Base-by-base conservation (phyloP, 1,284 basidiomycete genomes). In the Cronartium ribicola region DNA sequence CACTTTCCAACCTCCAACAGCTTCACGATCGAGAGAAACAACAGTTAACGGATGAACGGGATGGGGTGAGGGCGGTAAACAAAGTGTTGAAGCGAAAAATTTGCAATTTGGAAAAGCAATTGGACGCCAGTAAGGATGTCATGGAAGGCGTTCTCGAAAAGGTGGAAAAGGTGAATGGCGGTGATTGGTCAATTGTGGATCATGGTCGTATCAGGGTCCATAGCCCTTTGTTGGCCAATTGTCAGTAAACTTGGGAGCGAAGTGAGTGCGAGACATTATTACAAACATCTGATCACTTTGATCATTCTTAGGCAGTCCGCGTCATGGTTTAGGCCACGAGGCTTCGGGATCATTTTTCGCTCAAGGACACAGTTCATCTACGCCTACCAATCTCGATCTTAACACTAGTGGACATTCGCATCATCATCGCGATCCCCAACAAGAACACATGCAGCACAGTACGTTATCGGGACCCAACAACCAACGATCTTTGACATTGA, bases 101-200 rank as follows among this genome's bases (percentile, higher is more conserved):
- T 40, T 29, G 41, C n/a, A 43, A 51, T 48, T 20, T 73, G 37
- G 70, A 73, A 36, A 66, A 66, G 13, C 63, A 73, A 43, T 37
- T 66, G 46, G 43, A 62, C n/a, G 48, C 64, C n/a, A 66, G 70
- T 44, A 66, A 66, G 11, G 63, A 66, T n/a, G 63, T 73, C 2
- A 73, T 73, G 63, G 70, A 73, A 36, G 55, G 61, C 17, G 70
- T 73, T 40, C 39, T 73, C 1, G 70, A 73, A 29, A 61, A 41
- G 4, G 64, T 73, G 39, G 55, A 73, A 14, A 51, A 43, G 4
- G 70, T 73, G 11, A 66, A 60, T 66, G 64, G 41, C 36, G 70
- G 70, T 13, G 70, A 73, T 57, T 73, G 70, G 70, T 66, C 62
- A 8, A 66, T 73, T 43, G 40, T 73, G 5, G 63, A 73, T 22